phyloP scores from a whole-genome alignment of 2,329 filamentous ascomycete species.

The Ceratocystis variospora region DNA sequence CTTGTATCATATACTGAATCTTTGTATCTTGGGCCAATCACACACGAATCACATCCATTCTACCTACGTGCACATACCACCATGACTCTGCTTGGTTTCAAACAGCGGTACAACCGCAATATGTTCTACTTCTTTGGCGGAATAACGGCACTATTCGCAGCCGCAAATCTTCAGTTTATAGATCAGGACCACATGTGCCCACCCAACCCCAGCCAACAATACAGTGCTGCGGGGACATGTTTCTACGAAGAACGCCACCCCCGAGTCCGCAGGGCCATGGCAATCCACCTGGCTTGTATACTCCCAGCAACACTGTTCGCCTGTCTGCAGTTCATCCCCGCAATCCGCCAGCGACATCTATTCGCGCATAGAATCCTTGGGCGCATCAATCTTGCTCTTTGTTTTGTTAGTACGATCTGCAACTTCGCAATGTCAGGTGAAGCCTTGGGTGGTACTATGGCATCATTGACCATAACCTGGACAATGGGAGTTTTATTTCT shows the following conservation, averaged over 20 bases:
- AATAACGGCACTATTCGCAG: conserved; percentile 7
- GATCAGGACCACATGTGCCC: conserved; percentile 8
- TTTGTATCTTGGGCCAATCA: background rate
- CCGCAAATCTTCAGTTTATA: conserved; percentile 7
- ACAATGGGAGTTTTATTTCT: conserved; percentile 1
- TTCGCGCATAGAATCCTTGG: background rate
- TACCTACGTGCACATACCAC: background rate
- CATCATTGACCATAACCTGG: conserved; percentile 10
- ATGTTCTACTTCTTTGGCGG: conserved; percentile 4
- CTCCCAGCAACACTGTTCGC: conserved; percentile 10
- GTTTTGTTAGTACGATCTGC: background rate
- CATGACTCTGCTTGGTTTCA: conserved; percentile 13
- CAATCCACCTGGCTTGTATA: conserved; percentile 3
- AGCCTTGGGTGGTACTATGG: background rate
- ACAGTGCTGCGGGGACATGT: conserved; percentile 8
- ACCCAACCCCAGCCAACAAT: background rate
- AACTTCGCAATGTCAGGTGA: conserved; percentile 6
- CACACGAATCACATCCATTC: background rate
- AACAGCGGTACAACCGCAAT: conserved; percentile 1
- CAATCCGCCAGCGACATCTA: conserved; percentile 5
- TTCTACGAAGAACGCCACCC: conserved; percentile 12
- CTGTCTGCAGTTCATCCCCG: conserved; percentile 13
- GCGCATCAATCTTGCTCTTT: background rate
- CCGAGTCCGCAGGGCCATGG: conserved; percentile 2
- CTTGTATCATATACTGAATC: background rate